Conservation (phyloP, 768 basidiomycete genomes). For the Suillus placidus region DNA sequence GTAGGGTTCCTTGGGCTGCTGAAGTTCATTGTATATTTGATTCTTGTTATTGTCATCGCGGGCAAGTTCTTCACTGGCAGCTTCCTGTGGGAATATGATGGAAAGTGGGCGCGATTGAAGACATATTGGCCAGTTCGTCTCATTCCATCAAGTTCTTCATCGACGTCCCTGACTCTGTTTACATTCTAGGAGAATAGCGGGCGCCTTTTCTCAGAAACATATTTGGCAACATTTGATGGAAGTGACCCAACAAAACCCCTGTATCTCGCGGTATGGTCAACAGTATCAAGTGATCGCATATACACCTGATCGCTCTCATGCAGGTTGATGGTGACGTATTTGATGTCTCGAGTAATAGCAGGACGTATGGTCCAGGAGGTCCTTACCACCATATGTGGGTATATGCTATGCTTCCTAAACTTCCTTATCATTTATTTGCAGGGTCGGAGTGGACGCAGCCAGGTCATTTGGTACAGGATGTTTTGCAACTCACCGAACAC, state of each 20-base stretch:
- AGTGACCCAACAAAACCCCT: constrained; percentile 62
- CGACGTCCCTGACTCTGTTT: neutral
- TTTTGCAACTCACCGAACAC: constrained; percentile 86
- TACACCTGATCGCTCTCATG: constrained; percentile 14
- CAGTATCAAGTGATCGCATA: neutral
- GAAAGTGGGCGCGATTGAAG: constrained; percentile 61
- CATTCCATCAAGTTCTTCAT: constrained; percentile 2
- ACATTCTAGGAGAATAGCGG: constrained; percentile 51
- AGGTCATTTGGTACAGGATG: constrained; percentile 94
- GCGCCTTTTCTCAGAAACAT: constrained; percentile 72
- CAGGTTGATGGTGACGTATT: constrained; percentile 93
- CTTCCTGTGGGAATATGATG: constrained; percentile 81
- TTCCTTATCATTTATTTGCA: constrained; percentile 32
- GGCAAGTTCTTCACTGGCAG: constrained; percentile 89
- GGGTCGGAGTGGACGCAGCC: constrained; percentile 88
- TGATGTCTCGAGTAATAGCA: constrained; percentile 79
- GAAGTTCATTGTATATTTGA: constrained; percentile 64
- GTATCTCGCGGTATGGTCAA: constrained; percentile 75
- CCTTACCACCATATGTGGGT: constrained; percentile 72
- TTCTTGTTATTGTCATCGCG: constrained; percentile 57
- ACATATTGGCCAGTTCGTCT: constrained; percentile 63
- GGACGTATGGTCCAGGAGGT: constrained; percentile 87
- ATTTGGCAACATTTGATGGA: constrained; percentile 74
- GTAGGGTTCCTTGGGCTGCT: constrained; percentile 65
- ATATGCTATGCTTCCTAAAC: constrained; percentile 5